Base-by-base conservation (phyloP, 1,284 basidiomycete genomes). In the Ceratobasidium sp. region DNA sequence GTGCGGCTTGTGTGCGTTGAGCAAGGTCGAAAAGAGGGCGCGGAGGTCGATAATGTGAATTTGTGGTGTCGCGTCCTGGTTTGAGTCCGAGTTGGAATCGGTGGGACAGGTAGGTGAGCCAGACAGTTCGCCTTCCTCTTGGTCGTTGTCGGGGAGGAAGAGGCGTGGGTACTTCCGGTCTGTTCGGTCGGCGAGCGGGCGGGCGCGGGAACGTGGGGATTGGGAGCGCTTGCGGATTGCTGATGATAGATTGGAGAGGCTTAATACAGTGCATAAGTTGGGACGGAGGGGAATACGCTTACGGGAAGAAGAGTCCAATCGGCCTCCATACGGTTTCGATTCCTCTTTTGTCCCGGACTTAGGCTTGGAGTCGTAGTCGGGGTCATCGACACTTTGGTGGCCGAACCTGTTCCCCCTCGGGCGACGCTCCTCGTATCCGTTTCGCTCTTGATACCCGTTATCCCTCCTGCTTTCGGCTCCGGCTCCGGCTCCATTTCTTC, bases 271-370 rank as follows among this genome's bases (percentile, higher is more conserved):
- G 27, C 27, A 30, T 30, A 30, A 30, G n/a, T n/a, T n/a, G n/a
- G n/a, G 14, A 46, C 4, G 8, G 7, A 57, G 20, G 35, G 27
- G 20, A 20, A 23, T 30, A 30, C 3, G 46, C 69, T 23, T 20
- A 71, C 69, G 30, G 23, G 69, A 60, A 59, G 69, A 71, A 41
- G 69, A 2, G 55, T 60, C 69, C 50, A n/a, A 71, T 38, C 69
- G 54, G 2, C 69, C 69, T n/a, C 16, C 38, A 38, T 59, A 71
- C 7, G 38, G 18, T 27, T 71, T 48, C 14, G 52, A 23, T 33
- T 71, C 54, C 3, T 41, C 41, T 16, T 71, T 54, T 10, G 8
- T n/a, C 30, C 60, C 44, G 35, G 14, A 1, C 27, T 71, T 55
- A 10, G 69, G 55, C 41, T 71, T 71, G 38, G 27, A 12, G 8